Evolutionary conservation across 2,329 filamentous ascomycete species (phyloP), one percentile per base, ranked within the genome.

Genomic region (Colletotrichum sublineola): DNA sequence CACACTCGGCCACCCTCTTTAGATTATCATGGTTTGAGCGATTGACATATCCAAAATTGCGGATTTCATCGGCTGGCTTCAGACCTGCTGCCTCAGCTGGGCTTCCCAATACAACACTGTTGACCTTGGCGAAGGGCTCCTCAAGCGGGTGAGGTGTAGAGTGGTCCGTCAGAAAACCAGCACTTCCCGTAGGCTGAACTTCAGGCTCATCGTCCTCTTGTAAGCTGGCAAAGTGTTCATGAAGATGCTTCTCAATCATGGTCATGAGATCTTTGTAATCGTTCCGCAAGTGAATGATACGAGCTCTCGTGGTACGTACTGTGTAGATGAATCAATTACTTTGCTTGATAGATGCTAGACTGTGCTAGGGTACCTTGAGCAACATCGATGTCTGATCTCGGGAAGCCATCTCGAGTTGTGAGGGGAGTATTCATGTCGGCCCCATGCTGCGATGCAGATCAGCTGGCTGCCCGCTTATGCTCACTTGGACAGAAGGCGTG

Each of bases 241-340:
- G 94, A n/a, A 99, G 88, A 58, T 91, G 91, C 78, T 92, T 92
- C 81, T 98, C 96, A 76, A 98, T 92, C 71, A 88, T 86, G 70
- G 84, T 84, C 95, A 98, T 98, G 55, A 98, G 84, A 50, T 91
- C 90, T 80, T 97, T 98, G 84, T 97, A 96, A 82, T 99, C 96
- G 79, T 98, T 98, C 75, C 93, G 92, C 50, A 98, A 87, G 76
- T 92, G 88, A 76, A 98, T 96, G 76, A 99, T 97, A 73, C 94
- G 91, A 38, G 95, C 90, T 81, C 96, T 89, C 48, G 95, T 97
- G n/a, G 94, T 97, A 74, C 96, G 94, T 79, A 99, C 94, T 97
- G 77, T 67, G 24, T 18, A 20, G 44, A 62, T 60, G 71, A 56
- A 75, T 78, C 63, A 31, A 42, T 14, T 15, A 40, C 55, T 40